Conservation (phyloP, 768 basidiomycete genomes). For the Auricularia sp. region DNA sequence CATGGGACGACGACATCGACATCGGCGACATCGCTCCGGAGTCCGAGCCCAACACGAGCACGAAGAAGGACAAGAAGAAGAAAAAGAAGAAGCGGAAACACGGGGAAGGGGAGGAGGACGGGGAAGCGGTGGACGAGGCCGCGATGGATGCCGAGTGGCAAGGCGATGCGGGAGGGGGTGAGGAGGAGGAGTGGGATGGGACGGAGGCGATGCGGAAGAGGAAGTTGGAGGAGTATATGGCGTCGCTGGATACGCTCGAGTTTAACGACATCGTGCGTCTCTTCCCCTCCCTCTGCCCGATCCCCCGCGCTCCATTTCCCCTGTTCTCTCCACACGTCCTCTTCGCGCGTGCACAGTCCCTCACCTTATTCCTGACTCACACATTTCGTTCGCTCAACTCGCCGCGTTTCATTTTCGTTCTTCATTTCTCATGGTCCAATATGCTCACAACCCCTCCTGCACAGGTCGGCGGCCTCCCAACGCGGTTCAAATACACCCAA, state of each 20-base stretch:
- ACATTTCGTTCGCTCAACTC: too few relatives aligned
- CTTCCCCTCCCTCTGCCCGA: neutral
- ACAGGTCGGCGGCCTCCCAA: slow-evolving; percentile 82
- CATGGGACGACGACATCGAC: slow-evolving; percentile 87
- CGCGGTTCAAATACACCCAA: slow-evolving; percentile 86
- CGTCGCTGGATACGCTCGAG: slow-evolving; percentile 81
- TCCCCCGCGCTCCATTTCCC: too few relatives aligned
- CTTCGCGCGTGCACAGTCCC: too few relatives aligned
- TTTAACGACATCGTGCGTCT: slow-evolving; percentile 86
- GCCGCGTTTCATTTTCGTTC: too few relatives aligned
- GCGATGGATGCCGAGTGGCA: slow-evolving; percentile 41
- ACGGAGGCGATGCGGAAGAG: slow-evolving; percentile 86
- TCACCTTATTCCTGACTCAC: too few relatives aligned
- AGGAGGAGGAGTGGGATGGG: slow-evolving; percentile 64
- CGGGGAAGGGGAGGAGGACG: slow-evolving; percentile 31
- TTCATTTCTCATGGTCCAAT: too few relatives aligned
- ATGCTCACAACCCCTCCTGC: slow-evolving; percentile 3
- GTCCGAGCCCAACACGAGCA: slow-evolving; percentile 15
- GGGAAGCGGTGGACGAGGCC: slow-evolving; percentile 22
- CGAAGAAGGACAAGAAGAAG: slow-evolving; percentile 41
- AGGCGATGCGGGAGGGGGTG: slow-evolving; percentile 43
- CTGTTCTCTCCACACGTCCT: too few relatives aligned
- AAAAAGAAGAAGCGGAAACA: slow-evolving; percentile 39
- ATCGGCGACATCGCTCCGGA: slow-evolving; percentile 50
- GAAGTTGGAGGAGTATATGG: slow-evolving; percentile 81